Percentiles rank a stretch among this genome's conserved stretches.
Evolutionary conservation across 2,329 filamentous ascomycete species (phyloP).

Genomic region (Penicillium sp.): DNA sequence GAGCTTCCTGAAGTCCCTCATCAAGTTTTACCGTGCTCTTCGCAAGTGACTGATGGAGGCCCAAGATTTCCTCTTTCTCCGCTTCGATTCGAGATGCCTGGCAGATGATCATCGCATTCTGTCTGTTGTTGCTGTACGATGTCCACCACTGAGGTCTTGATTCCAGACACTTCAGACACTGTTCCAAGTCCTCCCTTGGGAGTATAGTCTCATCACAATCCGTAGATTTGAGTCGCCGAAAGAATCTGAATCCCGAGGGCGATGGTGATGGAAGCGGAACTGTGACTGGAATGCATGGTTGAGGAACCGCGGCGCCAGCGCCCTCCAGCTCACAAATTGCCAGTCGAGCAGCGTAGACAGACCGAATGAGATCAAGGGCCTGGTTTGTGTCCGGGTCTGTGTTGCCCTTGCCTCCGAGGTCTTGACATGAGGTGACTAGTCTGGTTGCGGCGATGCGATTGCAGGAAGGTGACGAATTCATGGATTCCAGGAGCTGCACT

Average conservation of each 20-base stretch:
- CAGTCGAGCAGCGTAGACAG: conserved; percentile 63
- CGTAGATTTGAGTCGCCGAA: conserved; percentile 23
- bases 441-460: conserved; percentile 54
- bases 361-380: conserved; percentile 51
- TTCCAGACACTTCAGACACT: conserved; percentile 58
- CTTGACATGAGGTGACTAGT: conserved; percentile 57
- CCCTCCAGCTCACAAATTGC: conserved; percentile 64
- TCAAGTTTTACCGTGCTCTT: conserved; percentile 41
- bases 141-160: conserved; percentile 62
- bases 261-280: conserved; percentile 39
- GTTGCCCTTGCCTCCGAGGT: conserved; percentile 39
- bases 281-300: conserved; percentile 54
- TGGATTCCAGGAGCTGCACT: conserved; percentile 46
- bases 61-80: conserved; percentile 54
- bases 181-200: conserved; percentile 39
- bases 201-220: conserved; percentile 19
- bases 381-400: conserved; percentile 29
- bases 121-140: conserved; percentile 64
- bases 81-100: conserved; percentile 61
- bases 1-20: conserved; percentile 36
- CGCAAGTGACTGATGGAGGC: conserved; percentile 42
- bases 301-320: conserved; percentile 54
- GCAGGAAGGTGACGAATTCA: conserved; percentile 54
- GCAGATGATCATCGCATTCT: conserved; percentile 64
- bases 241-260: conserved; percentile 26